Base-by-base conservation (phyloP, 345 rosid species). In the Raphanus sativus region DNA sequence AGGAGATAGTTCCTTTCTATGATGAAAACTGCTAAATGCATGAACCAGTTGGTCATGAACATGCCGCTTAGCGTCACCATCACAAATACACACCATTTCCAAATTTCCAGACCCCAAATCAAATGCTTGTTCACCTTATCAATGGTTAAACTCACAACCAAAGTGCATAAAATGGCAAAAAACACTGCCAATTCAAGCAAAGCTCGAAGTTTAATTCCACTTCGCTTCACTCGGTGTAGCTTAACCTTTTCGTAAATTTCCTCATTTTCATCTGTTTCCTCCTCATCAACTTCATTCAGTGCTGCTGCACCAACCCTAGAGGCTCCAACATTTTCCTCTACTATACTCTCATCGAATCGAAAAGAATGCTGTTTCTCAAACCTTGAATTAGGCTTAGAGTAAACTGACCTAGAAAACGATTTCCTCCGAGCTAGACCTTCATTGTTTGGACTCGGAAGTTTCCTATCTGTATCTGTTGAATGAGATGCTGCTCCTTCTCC, bases 81-180 rank as follows among this genome's bases (percentile, higher is more conserved):
- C 75, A 83, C 89, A 76, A 93, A 86, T 38, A 91, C 87, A 67
- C 85, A 86, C 98, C 97, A 91, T 71, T 89, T 90, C 98, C 98
- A 91, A 9, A 87, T 15, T 79, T 85, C 77, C 75, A 93, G 75
- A 4, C 87, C 91, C 92, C 92, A 89, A 67, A 87, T 48, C 30
- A 1, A 29, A 55, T 56, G 16, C 67, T 75, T 69, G 29, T 83
- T 55, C 76, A 85, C 56, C 70, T 55, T 63, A 5, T 83, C 80
- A 25, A 82, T 17, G 2, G 89, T 86, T 77, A 89, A 85, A 82
- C 92, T 82, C 75, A 91, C 91, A 42, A 87, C 77, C 78, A 91
- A 71, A 78, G 85, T 73, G 5, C 78, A 83, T 6, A 81, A 33
- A 60, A 89, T 74, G 76, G 62, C 66, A 11, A 73, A 25, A 70